Evolutionary conservation across 768 basidiomycete species (phyloP).

Genomic region (Wakefieldia striispora): DNA sequence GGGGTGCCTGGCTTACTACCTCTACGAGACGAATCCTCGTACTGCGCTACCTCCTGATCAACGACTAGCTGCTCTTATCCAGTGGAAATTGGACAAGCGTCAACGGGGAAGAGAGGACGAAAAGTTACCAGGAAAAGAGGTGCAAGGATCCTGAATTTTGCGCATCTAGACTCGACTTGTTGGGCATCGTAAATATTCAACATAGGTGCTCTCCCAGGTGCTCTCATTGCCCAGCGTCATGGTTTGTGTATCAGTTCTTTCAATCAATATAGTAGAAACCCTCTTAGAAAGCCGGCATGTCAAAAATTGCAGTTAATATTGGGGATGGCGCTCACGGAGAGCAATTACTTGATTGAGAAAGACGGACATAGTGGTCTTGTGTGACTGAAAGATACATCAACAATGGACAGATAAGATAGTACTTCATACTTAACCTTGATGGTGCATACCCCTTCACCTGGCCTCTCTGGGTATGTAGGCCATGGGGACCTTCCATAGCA

Average conservation of each 20-base stretch:
- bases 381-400: constrained; percentile 15
- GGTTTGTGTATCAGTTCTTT: too few relatives aligned
- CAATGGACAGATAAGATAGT: neutral
- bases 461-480: constrained; percentile 53
- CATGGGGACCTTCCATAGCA: constrained; percentile 58
- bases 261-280: too few relatives aligned
- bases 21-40: constrained; percentile 79
- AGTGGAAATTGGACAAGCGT: constrained; percentile 65
- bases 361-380: constrained; percentile 24
- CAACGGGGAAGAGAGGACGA: constrained; percentile 9
- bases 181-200: too few relatives aligned
- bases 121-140: neutral
- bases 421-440: constrained; percentile 29
- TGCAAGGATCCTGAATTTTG: too few relatives aligned
- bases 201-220: too few relatives aligned
- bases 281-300: too few relatives aligned
- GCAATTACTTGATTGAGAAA: neutral
- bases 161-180: too few relatives aligned
- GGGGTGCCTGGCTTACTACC: constrained; percentile 73
- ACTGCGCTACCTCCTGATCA: constrained; percentile 58
- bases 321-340: too few relatives aligned
- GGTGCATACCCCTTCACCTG: constrained; percentile 51
- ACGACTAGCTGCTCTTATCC: constrained; percentile 50
- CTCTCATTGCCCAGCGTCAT: too few relatives aligned
- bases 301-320: too few relatives aligned